Evolutionary conservation across 495 filamentous ascomycete species (phyloP).

Genomic region (Parathielavia hyrcaniae): DNA sequence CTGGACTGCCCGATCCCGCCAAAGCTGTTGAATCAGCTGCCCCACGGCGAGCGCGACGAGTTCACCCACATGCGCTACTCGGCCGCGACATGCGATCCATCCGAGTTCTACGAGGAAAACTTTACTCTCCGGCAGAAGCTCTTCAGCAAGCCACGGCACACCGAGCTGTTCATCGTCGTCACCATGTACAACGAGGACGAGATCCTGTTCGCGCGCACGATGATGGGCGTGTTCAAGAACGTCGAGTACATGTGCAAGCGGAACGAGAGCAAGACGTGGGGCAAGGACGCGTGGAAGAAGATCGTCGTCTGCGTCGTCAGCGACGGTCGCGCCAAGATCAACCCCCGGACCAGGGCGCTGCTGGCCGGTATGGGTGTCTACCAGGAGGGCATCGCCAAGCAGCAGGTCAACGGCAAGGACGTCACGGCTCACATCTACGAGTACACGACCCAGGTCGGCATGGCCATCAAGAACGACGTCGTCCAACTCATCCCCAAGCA

Average conservation of each 20-base stretch:
- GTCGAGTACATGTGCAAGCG: slow-evolving; percentile 94
- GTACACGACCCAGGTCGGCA: slow-evolving; percentile 89
- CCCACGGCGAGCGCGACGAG: slow-evolving; percentile 88
- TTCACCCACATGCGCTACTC: slow-evolving; percentile 99
- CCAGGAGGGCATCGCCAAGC: slow-evolving; percentile 97
- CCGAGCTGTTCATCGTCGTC: slow-evolving; percentile 94
- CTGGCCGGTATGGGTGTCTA: slow-evolving; percentile 92
- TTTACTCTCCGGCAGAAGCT: slow-evolving; percentile 93
- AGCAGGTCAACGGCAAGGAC: slow-evolving; percentile 93
- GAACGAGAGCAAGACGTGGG: slow-evolving; percentile 92
- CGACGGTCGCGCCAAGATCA: slow-evolving; percentile 97
- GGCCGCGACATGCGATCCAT: slow-evolving; percentile 91
- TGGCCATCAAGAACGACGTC: slow-evolving; percentile 81
- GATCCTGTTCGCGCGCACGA: slow-evolving; percentile 88
- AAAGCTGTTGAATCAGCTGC: slow-evolving; percentile 74
- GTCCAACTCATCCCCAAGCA: slow-evolving; percentile 72
- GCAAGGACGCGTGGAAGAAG: slow-evolving; percentile 98
- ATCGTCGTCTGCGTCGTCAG: slow-evolving; percentile 98
- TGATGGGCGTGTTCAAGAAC: slow-evolving; percentile 98
- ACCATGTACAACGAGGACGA: slow-evolving; percentile 99
- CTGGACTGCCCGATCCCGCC: slow-evolving; percentile 95
- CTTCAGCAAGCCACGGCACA: slow-evolving; percentile 87
- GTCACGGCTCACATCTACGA: slow-evolving; percentile 99
- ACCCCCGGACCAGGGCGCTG: slow-evolving; percentile 81
- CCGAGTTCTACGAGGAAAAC: slow-evolving; percentile 75